Percentiles rank a stretch among this genome's conserved stretches.
These are phyloP conservation scores for Cryphonectria parasitica DNA, from an alignment of 2,329 filamentous ascomycete species.

Conservation along the genomic window DNA sequence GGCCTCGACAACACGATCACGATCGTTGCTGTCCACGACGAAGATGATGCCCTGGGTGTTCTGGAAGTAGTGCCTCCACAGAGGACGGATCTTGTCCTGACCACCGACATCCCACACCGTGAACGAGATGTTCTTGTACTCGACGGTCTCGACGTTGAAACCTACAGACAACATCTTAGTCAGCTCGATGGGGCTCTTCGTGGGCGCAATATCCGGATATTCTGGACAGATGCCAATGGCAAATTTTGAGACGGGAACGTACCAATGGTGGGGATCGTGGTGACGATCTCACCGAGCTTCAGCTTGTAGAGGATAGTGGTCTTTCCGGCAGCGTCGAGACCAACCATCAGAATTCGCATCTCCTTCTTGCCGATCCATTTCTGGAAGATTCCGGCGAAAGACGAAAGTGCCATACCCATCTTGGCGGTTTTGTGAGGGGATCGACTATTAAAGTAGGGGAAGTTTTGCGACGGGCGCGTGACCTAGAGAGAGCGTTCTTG, in stretches of 20 bases:
- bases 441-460: constrained; percentile 17
- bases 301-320: constrained; percentile 99
- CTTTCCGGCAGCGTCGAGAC: constrained; percentile 99
- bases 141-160: constrained; percentile 99
- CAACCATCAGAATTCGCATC: constrained; percentile 99
- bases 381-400: constrained; percentile 77
- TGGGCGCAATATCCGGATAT: not conserved
- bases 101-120: constrained; percentile 99
- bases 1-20: constrained; percentile 96
- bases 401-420: constrained; percentile 75
- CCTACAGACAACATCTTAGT: constrained; percentile 52
- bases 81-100: constrained; percentile 99
- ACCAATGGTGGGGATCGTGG: constrained; percentile 98
- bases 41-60: constrained; percentile 99
- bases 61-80: constrained; percentile 99
- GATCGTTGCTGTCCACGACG: constrained; percentile 98
- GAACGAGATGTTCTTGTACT: constrained; percentile 99
- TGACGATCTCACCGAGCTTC: constrained; percentile 99
- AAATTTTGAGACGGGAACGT: constrained; percentile 43
- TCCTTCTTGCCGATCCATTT: constrained; percentile 87
- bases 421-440: constrained; percentile 57
- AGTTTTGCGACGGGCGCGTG: constrained; percentile 18
- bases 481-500: constrained; percentile 19
- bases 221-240: not conserved
- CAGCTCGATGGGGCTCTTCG: constrained; percentile 30